Base-by-base conservation (phyloP, 148 eudicot genomes). In the Cornus controversa region DNA sequence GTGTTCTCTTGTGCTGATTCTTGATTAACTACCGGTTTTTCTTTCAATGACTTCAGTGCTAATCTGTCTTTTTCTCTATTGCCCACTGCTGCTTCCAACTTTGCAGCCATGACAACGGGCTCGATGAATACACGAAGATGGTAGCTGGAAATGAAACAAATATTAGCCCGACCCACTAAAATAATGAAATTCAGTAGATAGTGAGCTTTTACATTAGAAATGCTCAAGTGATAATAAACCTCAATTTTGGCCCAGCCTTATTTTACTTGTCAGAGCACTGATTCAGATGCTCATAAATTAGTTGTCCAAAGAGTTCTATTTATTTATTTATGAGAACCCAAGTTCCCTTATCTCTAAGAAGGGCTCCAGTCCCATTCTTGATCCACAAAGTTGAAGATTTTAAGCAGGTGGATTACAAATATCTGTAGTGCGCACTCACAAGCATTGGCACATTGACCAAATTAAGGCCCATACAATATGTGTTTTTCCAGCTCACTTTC, bases 71-170 rank as follows among this genome's bases (percentile, higher is more conserved):
- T 72, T 77, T 73, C 86, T 89, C 86, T 77, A 63, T 78, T 87
- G 87, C 79, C 28, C 47, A 92, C 81, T 80, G 87, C 87, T 58
- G 64, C 74, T 80, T 93, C 97, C 72, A 96, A 79, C 83, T 87
- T 87, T 18, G 87, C 82, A 64, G 98, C 92, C 98, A 96, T 91
- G 60, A 29, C 78, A 16, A 83, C 84, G 75, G n/a, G 91, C 99
- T 79, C 84, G 89, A 29, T 72, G 67, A 76, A 93, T 87, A 77
- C 98, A 93, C 27, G 90, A 86, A 27, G 83, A 63, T 36, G 99
- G 99, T 47, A 96, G 81, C 99, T 95, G 90, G 82, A 85, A 78
- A 34, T 29, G 34, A 64, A 74, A 63, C 34, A 72, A 36, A 31
- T 27, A 18, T 20, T 34, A 69, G 24, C 42, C 18, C 65, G 28